These are phyloP conservation scores for Debaryomycetaceae sp. DNA, from an alignment of 1,139 yeast species.

Conservation along the genomic window DNA sequence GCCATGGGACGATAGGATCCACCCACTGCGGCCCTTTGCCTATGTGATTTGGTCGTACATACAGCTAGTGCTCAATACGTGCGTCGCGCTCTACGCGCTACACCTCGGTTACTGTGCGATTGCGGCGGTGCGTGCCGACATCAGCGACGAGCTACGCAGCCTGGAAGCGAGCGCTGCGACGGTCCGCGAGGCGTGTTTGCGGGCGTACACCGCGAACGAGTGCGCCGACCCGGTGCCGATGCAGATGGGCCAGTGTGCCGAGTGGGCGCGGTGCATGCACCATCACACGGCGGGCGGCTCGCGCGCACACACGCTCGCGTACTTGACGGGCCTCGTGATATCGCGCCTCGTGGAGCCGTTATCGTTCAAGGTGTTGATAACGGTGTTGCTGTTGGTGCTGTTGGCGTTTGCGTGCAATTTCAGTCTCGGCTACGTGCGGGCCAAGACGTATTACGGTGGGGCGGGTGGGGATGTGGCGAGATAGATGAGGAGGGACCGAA, in stretches of 20 bases:
- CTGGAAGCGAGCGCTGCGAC: conserved; percentile 25
- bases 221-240: conserved; percentile 56
- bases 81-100: conserved; percentile 31
- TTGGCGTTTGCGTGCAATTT: conserved; percentile 29
- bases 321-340: conserved; percentile 50
- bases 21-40: conserved; percentile 32
- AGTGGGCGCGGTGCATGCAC: conserved; percentile 56
- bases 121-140: conserved; percentile 40
- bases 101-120: conserved; percentile 33
- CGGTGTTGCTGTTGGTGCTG: conserved; percentile 20
- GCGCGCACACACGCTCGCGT: conserved; percentile 46
- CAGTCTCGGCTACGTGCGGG: conserved; percentile 34
- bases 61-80: conserved; percentile 39
- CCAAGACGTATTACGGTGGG: conserved; percentile 31
- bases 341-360: conserved; percentile 58
- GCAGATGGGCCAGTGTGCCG: conserved; percentile 41
- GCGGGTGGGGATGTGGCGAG: neutral
- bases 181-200: conserved; percentile 38
- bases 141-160: conserved; percentile 33
- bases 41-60: conserved; percentile 49
- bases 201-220: conserved; percentile 40
- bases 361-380: conserved; percentile 42
- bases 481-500: no score
- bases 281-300: conserved; percentile 35
- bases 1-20: conserved; percentile 34